These are phyloP conservation scores for Globisporangium solare DNA, from an alignment of 352 stramenopile species.

Conservation along the genomic window DNA sequence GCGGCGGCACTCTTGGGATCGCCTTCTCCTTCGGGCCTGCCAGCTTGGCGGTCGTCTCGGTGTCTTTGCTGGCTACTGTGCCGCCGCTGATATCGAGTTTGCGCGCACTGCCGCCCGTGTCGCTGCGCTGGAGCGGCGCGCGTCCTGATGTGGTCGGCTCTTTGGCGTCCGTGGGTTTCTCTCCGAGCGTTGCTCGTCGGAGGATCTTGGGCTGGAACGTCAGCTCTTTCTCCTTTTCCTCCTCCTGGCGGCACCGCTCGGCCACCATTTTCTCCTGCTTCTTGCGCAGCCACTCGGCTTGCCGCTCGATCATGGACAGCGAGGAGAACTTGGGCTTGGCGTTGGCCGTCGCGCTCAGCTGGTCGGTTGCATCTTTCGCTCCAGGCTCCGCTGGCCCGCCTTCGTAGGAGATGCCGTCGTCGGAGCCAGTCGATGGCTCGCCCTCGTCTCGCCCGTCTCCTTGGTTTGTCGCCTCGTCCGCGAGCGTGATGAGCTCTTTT, in stretches of 20 bases:
- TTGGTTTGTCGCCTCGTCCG: slow-evolving; percentile 29
- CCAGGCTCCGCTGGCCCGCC: background rate
- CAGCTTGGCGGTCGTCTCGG: slow-evolving; percentile 5
- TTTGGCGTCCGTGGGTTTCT: slow-evolving; percentile 24
- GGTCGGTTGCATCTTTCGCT: background rate
- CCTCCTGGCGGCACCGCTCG: slow-evolving; percentile 54
- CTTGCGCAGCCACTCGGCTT: slow-evolving; percentile 73
- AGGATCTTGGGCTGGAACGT: slow-evolving; percentile 84
- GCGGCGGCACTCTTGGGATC: slow-evolving; percentile 30
- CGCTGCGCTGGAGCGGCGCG: slow-evolving; percentile 10
- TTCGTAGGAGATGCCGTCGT: slow-evolving; percentile 10
- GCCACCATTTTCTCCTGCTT: slow-evolving; percentile 74
- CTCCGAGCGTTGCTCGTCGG: slow-evolving; percentile 51
- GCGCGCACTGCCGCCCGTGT: slow-evolving; percentile 9
- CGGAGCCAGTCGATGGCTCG: slow-evolving; percentile 17
- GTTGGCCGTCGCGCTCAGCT: slow-evolving; percentile 3
- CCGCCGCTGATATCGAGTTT: slow-evolving; percentile 12
- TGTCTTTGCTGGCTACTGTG: background rate
- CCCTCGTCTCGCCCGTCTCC: slow-evolving; percentile 18
- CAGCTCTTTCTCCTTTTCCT: slow-evolving; percentile 73
- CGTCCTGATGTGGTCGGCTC: slow-evolving; percentile 12
- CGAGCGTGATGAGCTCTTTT: slow-evolving; percentile 75
- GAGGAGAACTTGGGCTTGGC: slow-evolving; percentile 44
- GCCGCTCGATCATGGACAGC: slow-evolving; percentile 76
- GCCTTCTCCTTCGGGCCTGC: slow-evolving; percentile 26